Conservation (phyloP, 768 basidiomycete genomes). For the Tricholoma sp. region DNA sequence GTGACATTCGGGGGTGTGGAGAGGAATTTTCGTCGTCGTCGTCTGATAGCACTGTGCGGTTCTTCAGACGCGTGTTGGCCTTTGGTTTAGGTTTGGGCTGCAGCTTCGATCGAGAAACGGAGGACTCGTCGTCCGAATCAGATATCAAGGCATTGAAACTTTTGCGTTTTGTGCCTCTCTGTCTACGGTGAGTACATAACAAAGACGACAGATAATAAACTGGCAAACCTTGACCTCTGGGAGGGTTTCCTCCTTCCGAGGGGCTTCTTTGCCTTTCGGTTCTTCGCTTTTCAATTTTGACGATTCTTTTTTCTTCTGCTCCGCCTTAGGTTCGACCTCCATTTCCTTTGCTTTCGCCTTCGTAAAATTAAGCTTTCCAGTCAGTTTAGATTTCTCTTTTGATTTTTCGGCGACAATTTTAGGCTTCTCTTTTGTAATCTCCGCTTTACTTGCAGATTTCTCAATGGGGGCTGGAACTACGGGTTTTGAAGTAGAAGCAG, state of each 20-base stretch:
- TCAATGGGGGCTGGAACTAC: slow-evolving; percentile 9
- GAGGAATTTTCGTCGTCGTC: slow-evolving; percentile 49
- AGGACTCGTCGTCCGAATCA: slow-evolving; percentile 20
- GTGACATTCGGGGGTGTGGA: slow-evolving; percentile 29
- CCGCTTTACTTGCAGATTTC: slow-evolving; percentile 11
- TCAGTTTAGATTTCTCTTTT: slow-evolving; percentile 12
- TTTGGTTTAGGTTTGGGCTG: slow-evolving; percentile 5
- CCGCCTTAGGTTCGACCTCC: slow-evolving; percentile 1
- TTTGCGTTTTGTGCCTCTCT: slow-evolving; percentile 44
- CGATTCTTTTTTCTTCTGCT: slow-evolving; percentile 11
- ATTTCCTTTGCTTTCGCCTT: slow-evolving; percentile 15
- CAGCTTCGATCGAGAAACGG: slow-evolving; percentile 1
- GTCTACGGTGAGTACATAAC: background rate
- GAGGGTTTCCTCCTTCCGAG: background rate
- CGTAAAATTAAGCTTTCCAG: slow-evolving; percentile 16
- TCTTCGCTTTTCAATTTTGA: slow-evolving; percentile 6
- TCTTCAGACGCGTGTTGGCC: slow-evolving; percentile 35
- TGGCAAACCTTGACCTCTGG: slow-evolving; percentile 7
- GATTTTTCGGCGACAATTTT: slow-evolving; percentile 9
- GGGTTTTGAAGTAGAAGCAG: slow-evolving; percentile 7
- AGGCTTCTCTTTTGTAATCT: slow-evolving; percentile 5
- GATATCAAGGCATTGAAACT: slow-evolving; percentile 25
- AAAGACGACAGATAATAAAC: background rate
- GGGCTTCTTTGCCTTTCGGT: slow-evolving; percentile 12
- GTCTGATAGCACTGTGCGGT: slow-evolving; percentile 52